Conservation (phyloP, 257 asterid species). For the Nicotiana obtusifolia region DNA sequence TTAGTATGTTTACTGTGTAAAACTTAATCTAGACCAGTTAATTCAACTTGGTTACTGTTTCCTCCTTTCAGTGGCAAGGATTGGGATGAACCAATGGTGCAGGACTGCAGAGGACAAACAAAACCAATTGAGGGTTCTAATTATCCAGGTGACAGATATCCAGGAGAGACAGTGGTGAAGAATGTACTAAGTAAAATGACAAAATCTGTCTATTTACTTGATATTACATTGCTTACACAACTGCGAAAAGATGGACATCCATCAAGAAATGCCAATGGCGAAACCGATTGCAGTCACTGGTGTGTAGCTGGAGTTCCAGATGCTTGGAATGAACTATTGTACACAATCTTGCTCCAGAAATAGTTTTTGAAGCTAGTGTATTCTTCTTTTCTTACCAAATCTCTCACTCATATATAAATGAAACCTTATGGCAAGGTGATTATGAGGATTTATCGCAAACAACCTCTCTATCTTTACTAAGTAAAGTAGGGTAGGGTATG, state of each 20-base stretch:
- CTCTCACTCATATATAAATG: background rate
- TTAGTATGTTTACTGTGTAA: background rate
- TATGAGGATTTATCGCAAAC: too few relatives aligned
- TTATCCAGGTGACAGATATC: slow-evolving; percentile 46
- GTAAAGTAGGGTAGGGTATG: too few relatives aligned
- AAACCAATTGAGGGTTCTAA: slow-evolving; percentile 38
- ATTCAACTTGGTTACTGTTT: background rate
- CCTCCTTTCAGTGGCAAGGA: slow-evolving; percentile 39
- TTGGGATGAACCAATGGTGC: slow-evolving; percentile 49
- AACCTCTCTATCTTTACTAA: too few relatives aligned
- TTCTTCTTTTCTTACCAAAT: background rate
- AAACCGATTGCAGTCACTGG: slow-evolving; percentile 35
- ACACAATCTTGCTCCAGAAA: slow-evolving; percentile 24
- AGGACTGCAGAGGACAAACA: slow-evolving; percentile 44
- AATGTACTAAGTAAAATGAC: slow-evolving; percentile 45
- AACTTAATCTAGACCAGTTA: background rate
- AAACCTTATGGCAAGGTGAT: background rate
- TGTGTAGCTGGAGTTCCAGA: slow-evolving; percentile 10
- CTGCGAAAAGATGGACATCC: slow-evolving; percentile 56
- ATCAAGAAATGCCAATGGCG: slow-evolving; percentile 38
- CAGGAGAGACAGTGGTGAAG: slow-evolving; percentile 58
- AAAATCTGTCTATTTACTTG: slow-evolving; percentile 43
- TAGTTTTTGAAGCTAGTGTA: background rate
- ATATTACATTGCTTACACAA: slow-evolving; percentile 53
- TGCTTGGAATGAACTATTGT: slow-evolving; percentile 54